A percentile compares a stretch with the other conserved stretches of the same genome.
Evolutionary conservation across 192 early-diverging fungal genomes (phyloP).

Genomic region (Coemansia sp.): DNA sequence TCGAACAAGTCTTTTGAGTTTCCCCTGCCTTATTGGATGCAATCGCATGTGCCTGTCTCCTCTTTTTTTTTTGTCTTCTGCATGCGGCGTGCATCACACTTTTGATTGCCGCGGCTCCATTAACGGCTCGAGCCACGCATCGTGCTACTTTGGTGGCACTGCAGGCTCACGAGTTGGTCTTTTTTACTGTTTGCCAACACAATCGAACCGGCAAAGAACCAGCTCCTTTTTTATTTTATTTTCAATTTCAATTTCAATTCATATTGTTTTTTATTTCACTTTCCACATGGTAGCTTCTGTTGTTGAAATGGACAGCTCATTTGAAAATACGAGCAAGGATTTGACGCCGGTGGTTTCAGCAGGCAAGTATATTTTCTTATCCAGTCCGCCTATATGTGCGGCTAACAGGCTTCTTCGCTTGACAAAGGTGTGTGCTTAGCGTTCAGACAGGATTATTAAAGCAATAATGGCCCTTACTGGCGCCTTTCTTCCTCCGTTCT

Average conservation of each 20-base stretch:
- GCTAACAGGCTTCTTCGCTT: background rate
- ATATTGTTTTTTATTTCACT: background rate
- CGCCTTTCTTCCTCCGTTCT: background rate
- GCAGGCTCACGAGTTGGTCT: background rate
- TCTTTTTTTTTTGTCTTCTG: too few relatives aligned
- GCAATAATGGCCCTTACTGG: background rate
- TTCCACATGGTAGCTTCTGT: background rate
- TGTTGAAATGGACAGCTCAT: background rate
- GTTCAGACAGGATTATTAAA: background rate
- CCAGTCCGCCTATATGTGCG: background rate
- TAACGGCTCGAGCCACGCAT: too few relatives aligned
- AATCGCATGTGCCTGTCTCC: too few relatives aligned
- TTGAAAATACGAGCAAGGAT: background rate
- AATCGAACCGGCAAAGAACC: too few relatives aligned
- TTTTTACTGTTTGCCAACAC: background rate
- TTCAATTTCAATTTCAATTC: background rate
- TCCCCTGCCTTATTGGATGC: too few relatives aligned
- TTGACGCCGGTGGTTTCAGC: background rate
- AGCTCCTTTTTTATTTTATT: conserved; percentile 2
- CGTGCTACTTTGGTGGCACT: background rate
- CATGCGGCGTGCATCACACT: too few relatives aligned
- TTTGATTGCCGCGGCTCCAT: too few relatives aligned
- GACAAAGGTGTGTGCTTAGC: background rate
- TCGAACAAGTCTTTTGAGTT: too few relatives aligned
- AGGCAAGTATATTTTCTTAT: background rate